phyloP scores from a whole-genome alignment of 2,329 filamentous ascomycete species.

The Sporothrix schenckii region DNA sequence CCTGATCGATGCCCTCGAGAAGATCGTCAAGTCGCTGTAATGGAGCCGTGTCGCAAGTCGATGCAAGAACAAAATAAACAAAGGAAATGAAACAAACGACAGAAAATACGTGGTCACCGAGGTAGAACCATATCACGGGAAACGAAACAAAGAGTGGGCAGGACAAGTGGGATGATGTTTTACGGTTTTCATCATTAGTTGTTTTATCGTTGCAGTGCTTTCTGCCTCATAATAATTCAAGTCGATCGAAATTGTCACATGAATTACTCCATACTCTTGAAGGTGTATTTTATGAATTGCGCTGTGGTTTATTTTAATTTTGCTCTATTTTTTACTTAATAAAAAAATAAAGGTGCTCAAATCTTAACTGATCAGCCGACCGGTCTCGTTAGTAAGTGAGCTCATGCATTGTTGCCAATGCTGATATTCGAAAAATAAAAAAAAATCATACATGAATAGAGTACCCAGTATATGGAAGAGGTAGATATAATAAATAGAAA shows the following conservation, averaged over 20 bases:
- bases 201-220: background rate
- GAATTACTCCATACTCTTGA: too few relatives aligned
- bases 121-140: background rate
- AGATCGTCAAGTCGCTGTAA: constrained; percentile 59
- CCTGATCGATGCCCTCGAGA: constrained; percentile 76
- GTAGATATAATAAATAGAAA: background rate
- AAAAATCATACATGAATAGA: background rate
- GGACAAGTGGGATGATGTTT: constrained; percentile 9
- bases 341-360: background rate
- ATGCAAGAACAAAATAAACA: background rate
- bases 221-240: background rate
- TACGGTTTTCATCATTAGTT: background rate
- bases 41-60: background rate
- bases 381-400: background rate
- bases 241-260: background rate
- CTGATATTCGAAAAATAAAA: background rate
- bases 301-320: background rate
- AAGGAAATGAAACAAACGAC: constrained; percentile 5
- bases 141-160: background rate
- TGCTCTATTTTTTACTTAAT: background rate
- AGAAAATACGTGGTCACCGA: background rate
- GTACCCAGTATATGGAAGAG: too few relatives aligned
- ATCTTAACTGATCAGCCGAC: background rate
- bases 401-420: background rate
- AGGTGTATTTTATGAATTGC: too few relatives aligned